Conservation (phyloP, 139 green algal species). For the Deuterostichococcus epilithicus region DNA sequence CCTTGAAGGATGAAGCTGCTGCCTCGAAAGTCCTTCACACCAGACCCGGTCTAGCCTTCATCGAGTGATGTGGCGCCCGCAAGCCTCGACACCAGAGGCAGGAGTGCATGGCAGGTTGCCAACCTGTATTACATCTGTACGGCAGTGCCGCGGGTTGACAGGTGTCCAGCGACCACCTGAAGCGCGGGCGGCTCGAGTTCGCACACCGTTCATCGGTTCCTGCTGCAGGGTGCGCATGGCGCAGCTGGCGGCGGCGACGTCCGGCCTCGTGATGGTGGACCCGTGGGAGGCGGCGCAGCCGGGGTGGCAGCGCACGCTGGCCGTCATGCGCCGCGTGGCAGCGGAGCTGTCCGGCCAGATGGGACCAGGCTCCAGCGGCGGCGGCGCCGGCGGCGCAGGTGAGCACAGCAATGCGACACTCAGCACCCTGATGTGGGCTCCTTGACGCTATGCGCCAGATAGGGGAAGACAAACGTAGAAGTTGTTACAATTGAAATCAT, state of each 20-base stretch:
- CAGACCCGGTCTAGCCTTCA: too few relatives aligned
- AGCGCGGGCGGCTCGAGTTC: too few relatives aligned
- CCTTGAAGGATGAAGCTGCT: neutral
- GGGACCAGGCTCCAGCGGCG: too few relatives aligned
- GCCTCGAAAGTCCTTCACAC: neutral
- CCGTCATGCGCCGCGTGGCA: conserved; percentile 55
- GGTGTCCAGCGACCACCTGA: too few relatives aligned
- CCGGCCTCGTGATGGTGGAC: conserved; percentile 64
- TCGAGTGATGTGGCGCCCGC: too few relatives aligned
- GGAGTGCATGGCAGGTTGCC: neutral
- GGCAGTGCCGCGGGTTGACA: too few relatives aligned
- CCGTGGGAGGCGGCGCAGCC: conserved; percentile 67
- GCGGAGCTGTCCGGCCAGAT: conserved; percentile 3
- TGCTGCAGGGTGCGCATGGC: neutral
- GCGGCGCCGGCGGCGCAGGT: neutral
- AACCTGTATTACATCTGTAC: neutral
- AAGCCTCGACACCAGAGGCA: too few relatives aligned
- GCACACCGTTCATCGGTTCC: too few relatives aligned
- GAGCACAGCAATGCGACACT: neutral
- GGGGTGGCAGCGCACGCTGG: conserved; percentile 61
- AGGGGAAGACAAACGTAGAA: too few relatives aligned
- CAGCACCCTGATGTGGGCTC: too few relatives aligned
- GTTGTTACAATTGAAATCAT: too few relatives aligned
- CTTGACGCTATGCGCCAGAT: too few relatives aligned
- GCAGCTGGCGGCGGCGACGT: conserved; percentile 12